These are phyloP conservation scores for Pestalotiopsis sp. DNA, from an alignment of 2,329 filamentous ascomycete genomes.

Conservation along the genomic window DNA sequence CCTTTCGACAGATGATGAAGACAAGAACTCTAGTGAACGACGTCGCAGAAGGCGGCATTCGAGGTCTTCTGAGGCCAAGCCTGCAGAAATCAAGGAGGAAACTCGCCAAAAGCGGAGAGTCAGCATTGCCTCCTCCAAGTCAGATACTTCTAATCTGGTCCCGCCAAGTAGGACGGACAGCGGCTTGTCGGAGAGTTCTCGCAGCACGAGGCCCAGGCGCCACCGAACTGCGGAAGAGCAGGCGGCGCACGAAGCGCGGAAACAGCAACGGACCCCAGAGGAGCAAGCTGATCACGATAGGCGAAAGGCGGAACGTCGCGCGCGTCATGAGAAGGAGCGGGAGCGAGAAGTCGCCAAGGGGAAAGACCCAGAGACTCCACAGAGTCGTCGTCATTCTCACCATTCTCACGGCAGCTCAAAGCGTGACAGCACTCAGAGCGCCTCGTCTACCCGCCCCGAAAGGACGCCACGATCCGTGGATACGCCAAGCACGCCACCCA, in stretches of 20 bases:
- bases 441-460: constrained; percentile 9
- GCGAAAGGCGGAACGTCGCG: constrained; percentile 13
- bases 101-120: constrained; percentile 13
- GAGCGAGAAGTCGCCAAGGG: constrained; percentile 8
- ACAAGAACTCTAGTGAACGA: constrained; percentile 13
- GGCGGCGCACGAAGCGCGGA: constrained; percentile 1
- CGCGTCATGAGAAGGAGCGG: constrained; percentile 8
- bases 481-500: neutral
- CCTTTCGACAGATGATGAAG: constrained; percentile 18
- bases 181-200: constrained; percentile 9
- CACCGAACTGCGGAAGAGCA: constrained; percentile 13
- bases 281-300: constrained; percentile 15
- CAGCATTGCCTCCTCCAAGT: constrained; percentile 13
- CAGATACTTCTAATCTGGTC: constrained; percentile 13
- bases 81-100: neutral
- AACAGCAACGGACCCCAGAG: constrained; percentile 1
- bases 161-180: constrained; percentile 13
- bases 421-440: constrained; percentile 10
- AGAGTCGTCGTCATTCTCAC: constrained; percentile 13
- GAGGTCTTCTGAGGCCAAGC: constrained; percentile 8
- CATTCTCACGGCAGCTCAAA: constrained; percentile 13
- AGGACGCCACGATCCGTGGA: neutral
- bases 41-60: constrained; percentile 11
- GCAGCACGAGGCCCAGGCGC: neutral
- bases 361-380: constrained; percentile 14